Conservation (phyloP, 177 flowering plant species). For the Vitis hybrid region DNA sequence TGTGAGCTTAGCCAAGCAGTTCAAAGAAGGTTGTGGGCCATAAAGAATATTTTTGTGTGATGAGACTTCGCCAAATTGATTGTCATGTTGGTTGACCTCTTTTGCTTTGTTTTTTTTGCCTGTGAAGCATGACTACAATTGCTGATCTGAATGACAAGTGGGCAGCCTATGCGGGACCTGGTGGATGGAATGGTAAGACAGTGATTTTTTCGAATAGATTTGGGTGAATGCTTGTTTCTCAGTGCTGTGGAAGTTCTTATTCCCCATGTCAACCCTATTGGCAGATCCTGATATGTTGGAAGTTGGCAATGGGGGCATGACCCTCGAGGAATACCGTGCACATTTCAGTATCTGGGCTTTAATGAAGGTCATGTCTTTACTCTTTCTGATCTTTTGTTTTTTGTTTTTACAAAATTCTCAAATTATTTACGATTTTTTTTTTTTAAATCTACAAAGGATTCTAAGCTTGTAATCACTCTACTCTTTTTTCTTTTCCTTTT, state of each 20-base stretch:
- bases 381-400: slow-evolving; percentile 1
- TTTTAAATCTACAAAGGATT: too few species aligned
- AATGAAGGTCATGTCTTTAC: slow-evolving; percentile 66
- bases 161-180: slow-evolving; percentile 98
- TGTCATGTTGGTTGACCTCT: slow-evolving; percentile 10
- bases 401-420: neutral
- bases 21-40: too few species aligned
- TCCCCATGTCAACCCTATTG: neutral
- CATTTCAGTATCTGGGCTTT: slow-evolving; percentile 99
- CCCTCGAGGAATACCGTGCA: slow-evolving; percentile 72
- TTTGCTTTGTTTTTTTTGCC: slow-evolving; percentile 4
- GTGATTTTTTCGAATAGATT: neutral
- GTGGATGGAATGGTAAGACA: slow-evolving; percentile 95
- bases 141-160: slow-evolving; percentile 96
- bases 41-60: too few species aligned
- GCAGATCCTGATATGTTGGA: slow-evolving; percentile 98
- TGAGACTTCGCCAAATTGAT: neutral
- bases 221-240: slow-evolving; percentile 1
- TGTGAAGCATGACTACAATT: slow-evolving; percentile 76
- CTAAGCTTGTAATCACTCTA: too few species aligned
- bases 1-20: neutral
- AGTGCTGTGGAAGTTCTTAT: neutral
- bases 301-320: slow-evolving; percentile 99
- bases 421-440: neutral
- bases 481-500: too few species aligned